Base-by-base conservation (phyloP, 371 early-diverging fungal genomes). In the Chytridium lagenaria region DNA sequence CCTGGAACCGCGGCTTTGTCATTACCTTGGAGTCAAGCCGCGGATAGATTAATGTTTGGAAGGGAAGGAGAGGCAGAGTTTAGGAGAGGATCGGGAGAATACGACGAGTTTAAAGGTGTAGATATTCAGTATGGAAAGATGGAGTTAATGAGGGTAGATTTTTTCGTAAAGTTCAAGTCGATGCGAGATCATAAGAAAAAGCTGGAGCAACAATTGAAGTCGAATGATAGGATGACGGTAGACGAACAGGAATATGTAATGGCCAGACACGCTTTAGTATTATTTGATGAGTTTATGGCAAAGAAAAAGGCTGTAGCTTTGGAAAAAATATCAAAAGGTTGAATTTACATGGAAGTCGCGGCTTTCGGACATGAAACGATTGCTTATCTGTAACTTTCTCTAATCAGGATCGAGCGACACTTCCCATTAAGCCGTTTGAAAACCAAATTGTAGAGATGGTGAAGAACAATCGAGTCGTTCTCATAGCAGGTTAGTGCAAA, bases 201-300 rank as follows among this genome's bases (percentile, higher is more conserved):
- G 36, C 23, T 51, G 16, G 49, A n/a, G 1, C 28, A 39, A 26
- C 23, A 10, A 38, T 65, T n/a, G 22, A 50, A 16, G 19, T 31
- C 36, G 50, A 61, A 5, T 26, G 65, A 26, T 26, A 26, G n/a
- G 23, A 26, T 26, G 5, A 23, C 26, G 5, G 55, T 12, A 12
- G 34, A 65, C 5, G 44, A 50, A 44, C 75, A 79, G 34, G 86
- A 87, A 72, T 78, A 84, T 5, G 81, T 78, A 64, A 70, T 84
- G 67, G 71, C 88, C 1, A 79, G 85, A 5, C 83, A 87, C 63
- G 86, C 88, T 0, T 50, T 91, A 12, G 71, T 81, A 1, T 71
- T 91, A 2, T 91, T 91, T 70, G 76, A 82, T 15, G 89, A 89
- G 38, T 91, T 84, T 75, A 79, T 81, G 39, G 66, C 67, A 22